phyloP scores from a whole-genome alignment of 108 stramenopile genomes.

The Conticribra guillardii region DNA sequence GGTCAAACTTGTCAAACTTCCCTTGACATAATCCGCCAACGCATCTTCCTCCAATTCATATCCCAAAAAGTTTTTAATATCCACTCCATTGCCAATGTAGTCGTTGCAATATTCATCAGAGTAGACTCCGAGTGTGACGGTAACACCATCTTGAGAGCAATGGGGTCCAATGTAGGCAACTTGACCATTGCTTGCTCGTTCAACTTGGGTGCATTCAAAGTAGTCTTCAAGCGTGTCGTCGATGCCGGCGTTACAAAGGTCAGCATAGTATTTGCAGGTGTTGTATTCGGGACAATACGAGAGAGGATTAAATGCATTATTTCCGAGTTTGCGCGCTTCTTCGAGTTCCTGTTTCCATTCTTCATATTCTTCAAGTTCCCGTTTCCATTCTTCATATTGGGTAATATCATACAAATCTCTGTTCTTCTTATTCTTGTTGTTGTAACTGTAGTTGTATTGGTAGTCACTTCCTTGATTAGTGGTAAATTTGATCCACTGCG shows the following conservation, averaged over 20 bases:
- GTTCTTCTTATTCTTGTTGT: too few relatives aligned
- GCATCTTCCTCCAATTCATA: constrained; percentile 19
- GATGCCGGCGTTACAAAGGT: constrained; percentile 6
- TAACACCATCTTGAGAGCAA: constrained; percentile 61
- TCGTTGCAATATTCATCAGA: constrained; percentile 72
- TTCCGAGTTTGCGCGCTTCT: constrained; percentile 25
- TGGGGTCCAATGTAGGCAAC: constrained; percentile 73
- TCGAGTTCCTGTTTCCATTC: constrained; percentile 45
- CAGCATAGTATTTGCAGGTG: constrained; percentile 12
- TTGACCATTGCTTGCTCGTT: constrained; percentile 54
- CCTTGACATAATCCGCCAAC: constrained; percentile 21
- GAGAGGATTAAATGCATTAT: not conserved
- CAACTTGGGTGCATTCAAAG: constrained; percentile 43
- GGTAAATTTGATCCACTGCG: constrained; percentile 19
- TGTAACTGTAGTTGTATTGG: too few relatives aligned
- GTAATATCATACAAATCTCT: too few relatives aligned
- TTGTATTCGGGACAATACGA: constrained; percentile 27
- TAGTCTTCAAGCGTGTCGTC: constrained; percentile 15
- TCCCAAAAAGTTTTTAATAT: constrained; percentile 31
- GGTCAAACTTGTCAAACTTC: too few relatives aligned
- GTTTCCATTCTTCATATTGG: constrained; percentile 26
- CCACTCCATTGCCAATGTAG: constrained; percentile 50
- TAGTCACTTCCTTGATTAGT: constrained; percentile 1
- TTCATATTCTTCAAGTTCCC: constrained; percentile 32
- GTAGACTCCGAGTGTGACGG: constrained; percentile 71